Base-by-base conservation (phyloP, 192 early-diverging fungal genomes). In the Chytriomyces sp. region DNA sequence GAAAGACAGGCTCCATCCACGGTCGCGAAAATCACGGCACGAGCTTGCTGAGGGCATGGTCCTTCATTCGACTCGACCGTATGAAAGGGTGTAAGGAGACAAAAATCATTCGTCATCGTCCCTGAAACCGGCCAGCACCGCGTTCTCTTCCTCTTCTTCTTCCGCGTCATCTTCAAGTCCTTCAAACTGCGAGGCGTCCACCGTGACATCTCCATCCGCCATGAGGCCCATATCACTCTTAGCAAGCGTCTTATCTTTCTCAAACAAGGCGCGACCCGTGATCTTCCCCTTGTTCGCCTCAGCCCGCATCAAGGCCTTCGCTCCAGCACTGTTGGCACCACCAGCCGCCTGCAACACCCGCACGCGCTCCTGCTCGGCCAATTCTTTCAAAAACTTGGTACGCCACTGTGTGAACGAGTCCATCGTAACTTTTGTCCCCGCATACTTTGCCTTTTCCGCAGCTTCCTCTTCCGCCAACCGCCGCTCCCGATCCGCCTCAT, bases 251-350 rank as follows among this genome's bases (percentile, higher is more conserved):
- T 87, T 86, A 78, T 98, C 92, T 67, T 93, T 90, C 77, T 95
- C 94, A 75, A 98, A 98, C 83, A 95, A 77, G 84, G 95, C 89
- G 39, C 93, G 85, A 25, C 94, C 95, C 79, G 82, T 67, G 38
- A 79, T 52, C 81, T 33, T 80, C 19, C 77, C 77, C 61, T 77
- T 84, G 53, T 68, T 74, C 14, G 53, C 57, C 37, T 53, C 64
- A 6, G 40, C 64, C 7, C 39, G 28, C 58, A 17, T 12, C 19
- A 60, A 26, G 25, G 36, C 63, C 59, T 79, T 78, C 26, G 54
- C 62, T 5, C 78, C 80, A 14, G 75, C 75, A 12, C 75, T 70
- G 30, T 75, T 49, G 14, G 80, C 74, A 4, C 56, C 56, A 0
- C 66, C 66, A 4, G 38, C 52, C 19, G 17, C 10, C 36, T 53